A percentile compares a stretch with the other conserved stretches of the same genome.
Conservation (phyloP, 2,329 filamentous ascomycete species). For the Aspergillus sp. region DNA sequence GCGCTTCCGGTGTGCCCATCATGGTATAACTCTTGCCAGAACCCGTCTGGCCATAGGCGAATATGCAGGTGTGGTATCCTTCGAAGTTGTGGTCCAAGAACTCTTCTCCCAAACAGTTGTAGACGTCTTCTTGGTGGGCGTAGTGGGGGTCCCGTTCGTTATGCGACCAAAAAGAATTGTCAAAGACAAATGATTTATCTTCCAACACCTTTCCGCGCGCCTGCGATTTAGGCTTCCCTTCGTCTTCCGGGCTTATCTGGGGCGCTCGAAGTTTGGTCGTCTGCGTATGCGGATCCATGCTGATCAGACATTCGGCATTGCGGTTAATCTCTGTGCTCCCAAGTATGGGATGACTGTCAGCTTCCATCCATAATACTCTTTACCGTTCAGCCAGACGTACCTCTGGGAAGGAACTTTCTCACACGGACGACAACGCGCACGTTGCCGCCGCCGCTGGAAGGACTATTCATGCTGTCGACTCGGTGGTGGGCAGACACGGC, state of each 20-base stretch:
- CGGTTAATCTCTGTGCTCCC: conserved; percentile 70
- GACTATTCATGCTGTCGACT: conserved; percentile 48
- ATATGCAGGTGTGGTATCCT: conserved; percentile 98
- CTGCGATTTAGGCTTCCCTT: conserved; percentile 61
- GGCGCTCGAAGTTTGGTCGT: conserved; percentile 78
- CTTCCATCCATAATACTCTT: not conserved
- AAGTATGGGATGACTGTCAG: not conserved
- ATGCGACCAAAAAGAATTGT: conserved; percentile 98
- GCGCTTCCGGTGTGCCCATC: conserved; percentile 86
- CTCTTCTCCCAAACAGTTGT: conserved; percentile 90
- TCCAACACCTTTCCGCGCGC: conserved; percentile 71
- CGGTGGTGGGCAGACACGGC: conserved; percentile 52
- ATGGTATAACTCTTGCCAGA: conserved; percentile 98
- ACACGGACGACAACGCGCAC: conserved; percentile 82
- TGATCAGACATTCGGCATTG: conserved; percentile 79
- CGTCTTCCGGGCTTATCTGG: conserved; percentile 51
- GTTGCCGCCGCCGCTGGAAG: conserved; percentile 72
- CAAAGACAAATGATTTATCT: conserved; percentile 91
- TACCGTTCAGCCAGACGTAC: conserved; percentile 46
- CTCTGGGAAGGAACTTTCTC: conserved; percentile 74
- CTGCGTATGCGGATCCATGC: conserved; percentile 87
- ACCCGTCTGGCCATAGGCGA: conserved; percentile 96
- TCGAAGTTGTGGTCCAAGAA: conserved; percentile 99
- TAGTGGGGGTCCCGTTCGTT: conserved; percentile 78
- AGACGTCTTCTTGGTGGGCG: conserved; percentile 88